Percentiles rank a stretch among this genome's conserved stretches.
These are phyloP conservation scores for Phylloporus scabripes DNA, from an alignment of 768 basidiomycete species.

Conservation along the genomic window DNA sequence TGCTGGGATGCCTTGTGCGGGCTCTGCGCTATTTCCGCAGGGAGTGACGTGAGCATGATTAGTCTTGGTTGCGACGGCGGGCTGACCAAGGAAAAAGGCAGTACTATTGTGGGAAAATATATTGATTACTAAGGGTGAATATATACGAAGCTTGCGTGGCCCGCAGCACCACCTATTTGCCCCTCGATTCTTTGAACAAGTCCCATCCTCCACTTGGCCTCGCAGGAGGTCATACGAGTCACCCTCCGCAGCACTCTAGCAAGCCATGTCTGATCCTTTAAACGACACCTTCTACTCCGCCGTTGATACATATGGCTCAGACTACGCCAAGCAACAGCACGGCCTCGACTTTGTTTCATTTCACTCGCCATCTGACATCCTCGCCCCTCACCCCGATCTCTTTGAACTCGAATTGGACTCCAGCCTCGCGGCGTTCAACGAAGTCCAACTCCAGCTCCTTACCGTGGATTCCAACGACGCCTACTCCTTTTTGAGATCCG, in stretches of 20 bases:
- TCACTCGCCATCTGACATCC: constrained; percentile 62
- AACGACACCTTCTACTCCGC: constrained; percentile 30
- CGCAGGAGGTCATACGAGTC: constrained; percentile 10
- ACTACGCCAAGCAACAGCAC: constrained; percentile 37
- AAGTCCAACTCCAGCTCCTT: constrained; percentile 55
- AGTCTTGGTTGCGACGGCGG: constrained; percentile 7
- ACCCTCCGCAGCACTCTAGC: constrained; percentile 24
- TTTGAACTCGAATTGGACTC: constrained; percentile 81
- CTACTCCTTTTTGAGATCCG: constrained; percentile 58
- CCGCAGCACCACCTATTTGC: constrained; percentile 25
- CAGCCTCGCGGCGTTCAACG: constrained; percentile 61
- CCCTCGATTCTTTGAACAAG: background rate
- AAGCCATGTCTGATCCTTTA: constrained; percentile 29
- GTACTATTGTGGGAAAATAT: constrained; percentile 28
- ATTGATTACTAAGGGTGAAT: constrained; percentile 32
- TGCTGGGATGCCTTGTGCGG: constrained; percentile 1
- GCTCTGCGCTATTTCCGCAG: constrained; percentile 16
- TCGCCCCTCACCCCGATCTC: constrained; percentile 73
- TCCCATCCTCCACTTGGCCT: background rate
- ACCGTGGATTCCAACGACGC: constrained; percentile 61
- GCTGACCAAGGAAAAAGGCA: constrained; percentile 19
- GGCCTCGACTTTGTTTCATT: constrained; percentile 65
- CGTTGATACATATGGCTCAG: constrained; percentile 33
- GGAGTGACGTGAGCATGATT: constrained; percentile 17
- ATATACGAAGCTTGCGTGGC: constrained; percentile 32